These are phyloP conservation scores for Yamadazyma buinensis DNA, from an alignment of 1,139 yeast genomes.

Conservation along the genomic window DNA sequence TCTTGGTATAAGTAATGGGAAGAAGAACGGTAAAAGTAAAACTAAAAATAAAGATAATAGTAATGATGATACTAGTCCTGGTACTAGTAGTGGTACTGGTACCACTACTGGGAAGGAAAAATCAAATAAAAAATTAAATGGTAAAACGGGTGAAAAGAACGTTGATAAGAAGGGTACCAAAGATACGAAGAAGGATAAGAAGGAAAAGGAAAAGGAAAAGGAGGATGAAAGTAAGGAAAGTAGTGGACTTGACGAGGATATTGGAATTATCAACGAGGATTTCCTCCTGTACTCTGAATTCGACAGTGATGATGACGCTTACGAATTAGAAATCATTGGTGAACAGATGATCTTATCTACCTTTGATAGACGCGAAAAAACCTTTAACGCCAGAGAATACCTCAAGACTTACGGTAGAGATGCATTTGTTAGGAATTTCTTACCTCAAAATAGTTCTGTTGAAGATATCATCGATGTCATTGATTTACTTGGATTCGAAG, in stretches of 20 bases:
- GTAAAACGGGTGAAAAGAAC: no score
- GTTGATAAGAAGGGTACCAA: no score
- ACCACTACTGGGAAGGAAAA: no score
- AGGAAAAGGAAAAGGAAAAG: constrained; percentile 1
- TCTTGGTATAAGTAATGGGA: background rate
- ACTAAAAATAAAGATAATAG: no score
- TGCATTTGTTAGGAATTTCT: constrained; percentile 52
- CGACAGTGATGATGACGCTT: background rate
- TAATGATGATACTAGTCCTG: background rate
- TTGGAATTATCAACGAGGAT: no score
- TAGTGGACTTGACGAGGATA: background rate
- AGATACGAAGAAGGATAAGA: background rate
- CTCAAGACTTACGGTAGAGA: constrained; percentile 61
- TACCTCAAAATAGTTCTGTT: constrained; percentile 57
- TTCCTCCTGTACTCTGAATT: no score
- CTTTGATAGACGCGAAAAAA: constrained; percentile 1
- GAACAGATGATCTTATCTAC: background rate
- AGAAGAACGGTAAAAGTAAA: no score
- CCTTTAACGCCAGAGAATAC: constrained; percentile 47
- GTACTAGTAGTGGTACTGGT: no score
- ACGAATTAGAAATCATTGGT: background rate
- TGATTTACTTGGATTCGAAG: constrained; percentile 49
- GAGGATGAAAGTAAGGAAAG: background rate
- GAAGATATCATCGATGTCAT: constrained; percentile 49
- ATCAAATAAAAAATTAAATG: no score